These are phyloP conservation scores for Cornus suecica DNA, from an alignment of 148 eudicot species.

Conservation along the genomic window DNA sequence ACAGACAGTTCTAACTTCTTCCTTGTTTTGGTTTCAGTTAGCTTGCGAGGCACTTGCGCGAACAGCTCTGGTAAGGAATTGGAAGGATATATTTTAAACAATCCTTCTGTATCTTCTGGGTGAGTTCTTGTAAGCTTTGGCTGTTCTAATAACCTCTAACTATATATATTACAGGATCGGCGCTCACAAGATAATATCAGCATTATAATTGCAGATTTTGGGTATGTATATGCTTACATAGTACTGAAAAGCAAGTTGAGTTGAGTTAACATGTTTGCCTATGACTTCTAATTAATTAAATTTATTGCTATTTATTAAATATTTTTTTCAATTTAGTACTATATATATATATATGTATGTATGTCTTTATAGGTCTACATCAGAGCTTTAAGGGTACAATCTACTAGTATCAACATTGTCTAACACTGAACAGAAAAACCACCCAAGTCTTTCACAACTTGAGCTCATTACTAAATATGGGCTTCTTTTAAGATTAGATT, in stretches of 20 bases:
- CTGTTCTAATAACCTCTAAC: slow-evolving; percentile 11
- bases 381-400: too few species aligned
- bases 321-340: too few species aligned
- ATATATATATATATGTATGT: too few species aligned
- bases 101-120: background rate
- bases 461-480: background rate
- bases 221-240: slow-evolving; percentile 39
- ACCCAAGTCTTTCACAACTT: background rate
- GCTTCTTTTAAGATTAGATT: too few species aligned
- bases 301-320: too few species aligned
- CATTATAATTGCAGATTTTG: slow-evolving; percentile 79
- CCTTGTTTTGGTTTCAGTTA: slow-evolving; percentile 38
- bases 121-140: background rate
- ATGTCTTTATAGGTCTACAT: too few species aligned
- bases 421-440: too few species aligned
- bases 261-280: background rate
- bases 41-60: slow-evolving; percentile 84
- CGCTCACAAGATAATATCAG: slow-evolving; percentile 86
- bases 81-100: background rate
- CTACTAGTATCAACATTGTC: too few species aligned
- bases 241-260: background rate
- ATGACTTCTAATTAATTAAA: background rate
- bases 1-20: background rate
- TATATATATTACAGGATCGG: slow-evolving; percentile 53
- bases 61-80: slow-evolving; percentile 66